phyloP scores from a whole-genome alignment of 2,329 filamentous ascomycete genomes.

The Fusarium oxysporum region DNA sequence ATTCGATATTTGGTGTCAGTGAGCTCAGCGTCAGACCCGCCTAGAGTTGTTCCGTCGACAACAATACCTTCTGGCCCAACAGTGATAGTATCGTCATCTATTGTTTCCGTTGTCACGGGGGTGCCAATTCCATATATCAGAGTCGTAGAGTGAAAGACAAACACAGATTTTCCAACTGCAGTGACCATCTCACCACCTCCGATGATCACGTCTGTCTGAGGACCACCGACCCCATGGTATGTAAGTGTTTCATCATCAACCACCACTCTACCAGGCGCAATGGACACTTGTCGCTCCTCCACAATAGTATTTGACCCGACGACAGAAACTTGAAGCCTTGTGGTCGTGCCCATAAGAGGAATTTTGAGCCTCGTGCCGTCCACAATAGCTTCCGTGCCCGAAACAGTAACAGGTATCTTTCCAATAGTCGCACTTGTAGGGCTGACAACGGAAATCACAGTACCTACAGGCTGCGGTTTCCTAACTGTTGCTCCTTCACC shows the following conservation, averaged over 20 bases:
- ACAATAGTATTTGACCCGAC: conserved; percentile 51
- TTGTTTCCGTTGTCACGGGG: conserved; percentile 50
- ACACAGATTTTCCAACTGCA: conserved; percentile 54
- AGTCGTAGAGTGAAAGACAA: conserved; percentile 57
- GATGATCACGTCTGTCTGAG: conserved; percentile 58
- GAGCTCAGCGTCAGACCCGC: conserved; percentile 53
- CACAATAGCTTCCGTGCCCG: conserved; percentile 55
- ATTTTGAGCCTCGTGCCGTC: conserved; percentile 58
- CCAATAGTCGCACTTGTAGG: conserved; percentile 55
- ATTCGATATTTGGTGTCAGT: conserved; percentile 58
- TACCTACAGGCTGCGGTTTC: conserved; percentile 53
- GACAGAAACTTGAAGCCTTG: conserved; percentile 53
- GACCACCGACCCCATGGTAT: conserved; percentile 47
- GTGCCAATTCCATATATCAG: conserved; percentile 58
- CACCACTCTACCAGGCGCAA: conserved; percentile 51
- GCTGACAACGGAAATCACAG: conserved; percentile 47
- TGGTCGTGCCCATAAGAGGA: conserved; percentile 51
- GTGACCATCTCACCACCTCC: conserved; percentile 62
- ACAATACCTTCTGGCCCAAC: conserved; percentile 60
- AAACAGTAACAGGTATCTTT: conserved; percentile 56
- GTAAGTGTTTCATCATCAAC: conserved; percentile 54
- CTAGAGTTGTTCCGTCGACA: conserved; percentile 56
- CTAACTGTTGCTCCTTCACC: conserved; percentile 59
- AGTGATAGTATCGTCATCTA: conserved; percentile 64
- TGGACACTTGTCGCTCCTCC: conserved; percentile 48